These are phyloP conservation scores for Leptographium radiaticola DNA, from an alignment of 2,329 filamentous ascomycete genomes.

Conservation along the genomic window DNA sequence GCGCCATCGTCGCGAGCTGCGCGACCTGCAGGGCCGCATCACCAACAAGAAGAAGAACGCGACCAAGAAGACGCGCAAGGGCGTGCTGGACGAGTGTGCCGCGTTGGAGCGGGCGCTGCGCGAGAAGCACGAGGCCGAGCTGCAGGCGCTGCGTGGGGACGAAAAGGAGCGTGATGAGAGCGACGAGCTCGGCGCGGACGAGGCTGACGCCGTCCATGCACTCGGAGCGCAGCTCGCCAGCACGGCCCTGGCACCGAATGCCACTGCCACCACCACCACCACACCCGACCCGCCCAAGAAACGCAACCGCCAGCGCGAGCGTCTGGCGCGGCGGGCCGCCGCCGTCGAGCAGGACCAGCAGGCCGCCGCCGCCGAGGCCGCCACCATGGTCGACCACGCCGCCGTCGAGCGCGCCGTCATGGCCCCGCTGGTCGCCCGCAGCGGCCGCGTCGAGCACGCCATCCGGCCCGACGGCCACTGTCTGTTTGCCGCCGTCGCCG, in stretches of 20 bases:
- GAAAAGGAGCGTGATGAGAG: conserved; percentile 11
- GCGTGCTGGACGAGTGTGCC: conserved; percentile 64
- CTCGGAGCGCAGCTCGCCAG: conserved; percentile 3
- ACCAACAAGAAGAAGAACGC: conserved; percentile 97
- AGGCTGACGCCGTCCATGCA: conserved; percentile 4
- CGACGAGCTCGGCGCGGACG: conserved; percentile 14
- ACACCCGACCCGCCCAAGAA: conserved; percentile 40
- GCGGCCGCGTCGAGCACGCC: conserved; percentile 58
- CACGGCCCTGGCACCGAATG: conserved; percentile 8
- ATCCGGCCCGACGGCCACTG: conserved; percentile 91
- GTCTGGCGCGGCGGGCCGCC: conserved; percentile 76
- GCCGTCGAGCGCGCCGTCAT: conserved; percentile 58
- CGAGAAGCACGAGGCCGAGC: conserved; percentile 52
- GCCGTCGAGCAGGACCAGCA: conserved; percentile 60
- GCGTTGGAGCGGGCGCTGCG: conserved; percentile 53
- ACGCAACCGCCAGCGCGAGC: conserved; percentile 81
- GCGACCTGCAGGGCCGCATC: conserved; percentile 71
- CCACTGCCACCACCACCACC: conserved; percentile 10
- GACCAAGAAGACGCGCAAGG: conserved; percentile 72
- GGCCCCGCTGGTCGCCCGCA: conserved; percentile 48
- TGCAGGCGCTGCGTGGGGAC: conserved; percentile 27
- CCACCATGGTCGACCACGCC: conserved; percentile 59
- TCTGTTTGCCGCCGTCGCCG: conserved; percentile 81
- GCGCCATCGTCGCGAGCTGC: conserved; percentile 77
- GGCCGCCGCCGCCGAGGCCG: conserved; percentile 63